phyloP scores from a whole-genome alignment of 169 alveolate genomes.

The Sarcocystis neurona region DNA sequence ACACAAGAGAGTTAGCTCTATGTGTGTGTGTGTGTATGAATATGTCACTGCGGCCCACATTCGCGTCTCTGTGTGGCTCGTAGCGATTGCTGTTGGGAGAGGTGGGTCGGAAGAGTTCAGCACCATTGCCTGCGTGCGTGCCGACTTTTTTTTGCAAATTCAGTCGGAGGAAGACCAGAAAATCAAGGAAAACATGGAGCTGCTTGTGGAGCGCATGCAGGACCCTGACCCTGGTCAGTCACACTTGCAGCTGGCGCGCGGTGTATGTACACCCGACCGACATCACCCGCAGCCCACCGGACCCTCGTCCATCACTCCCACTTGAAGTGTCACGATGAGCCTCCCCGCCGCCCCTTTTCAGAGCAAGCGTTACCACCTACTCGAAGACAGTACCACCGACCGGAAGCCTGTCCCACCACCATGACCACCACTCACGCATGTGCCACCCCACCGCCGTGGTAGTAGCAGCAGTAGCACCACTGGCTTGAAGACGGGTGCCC shows the following conservation, averaged over 20 bases:
- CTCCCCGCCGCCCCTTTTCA: too few relatives aligned
- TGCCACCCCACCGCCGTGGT: too few relatives aligned
- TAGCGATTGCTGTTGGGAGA: background rate
- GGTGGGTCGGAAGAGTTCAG: background rate
- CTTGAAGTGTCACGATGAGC: too few relatives aligned
- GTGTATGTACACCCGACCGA: too few relatives aligned
- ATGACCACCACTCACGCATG: too few relatives aligned
- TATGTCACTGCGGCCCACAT: background rate
- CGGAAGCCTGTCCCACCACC: too few relatives aligned
- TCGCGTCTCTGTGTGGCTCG: background rate
- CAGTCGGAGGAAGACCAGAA: slow-evolving; percentile 66
- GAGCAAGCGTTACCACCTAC: too few relatives aligned
- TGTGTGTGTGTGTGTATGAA: background rate
- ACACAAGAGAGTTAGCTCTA: background rate
- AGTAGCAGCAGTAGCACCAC: too few relatives aligned
- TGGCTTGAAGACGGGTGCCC: too few relatives aligned
- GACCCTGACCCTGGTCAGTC: slow-evolving; percentile 60
- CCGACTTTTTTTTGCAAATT: background rate
- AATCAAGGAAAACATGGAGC: slow-evolving; percentile 61
- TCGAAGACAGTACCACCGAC: too few relatives aligned
- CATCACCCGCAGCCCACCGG: too few relatives aligned
- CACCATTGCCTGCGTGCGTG: background rate
- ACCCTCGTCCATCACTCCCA: too few relatives aligned
- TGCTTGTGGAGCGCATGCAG: slow-evolving; percentile 60
- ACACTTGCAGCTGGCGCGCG: background rate